Percentiles rank a stretch among this genome's conserved stretches.
Evolutionary conservation across 1,139 yeast genomes (phyloP).

Genomic region (Suhomyces bolitotheri): DNA sequence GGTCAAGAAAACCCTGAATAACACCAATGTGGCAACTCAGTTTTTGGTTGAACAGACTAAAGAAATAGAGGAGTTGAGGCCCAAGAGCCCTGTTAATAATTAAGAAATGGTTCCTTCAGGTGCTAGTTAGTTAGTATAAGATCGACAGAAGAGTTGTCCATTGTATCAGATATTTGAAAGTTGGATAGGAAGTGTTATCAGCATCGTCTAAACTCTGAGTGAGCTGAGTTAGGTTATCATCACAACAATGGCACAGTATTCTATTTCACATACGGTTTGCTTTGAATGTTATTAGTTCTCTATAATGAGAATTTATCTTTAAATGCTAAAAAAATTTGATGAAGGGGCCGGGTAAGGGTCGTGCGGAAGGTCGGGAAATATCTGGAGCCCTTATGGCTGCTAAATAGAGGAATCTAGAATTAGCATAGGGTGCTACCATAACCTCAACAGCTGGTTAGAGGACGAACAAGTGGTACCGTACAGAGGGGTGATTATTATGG

Average conservation of each 20-base stretch:
- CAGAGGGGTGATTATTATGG: no score
- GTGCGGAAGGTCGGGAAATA: no score
- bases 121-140: conserved; percentile 11
- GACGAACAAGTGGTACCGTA: no score
- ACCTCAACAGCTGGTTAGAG: neutral
- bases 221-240: conserved; percentile 58
- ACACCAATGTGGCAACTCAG: conserved; percentile 30
- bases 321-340: no score
- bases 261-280: conserved; percentile 14
- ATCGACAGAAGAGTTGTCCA: conserved; percentile 3
- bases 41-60: conserved; percentile 59
- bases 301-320: no score
- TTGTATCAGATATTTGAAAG: conserved; percentile 36
- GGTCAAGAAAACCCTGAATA: conserved; percentile 28
- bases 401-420: no score
- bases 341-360: conserved; percentile 13
- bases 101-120: no score
- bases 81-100: conserved; percentile 64
- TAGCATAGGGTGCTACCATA: no score
- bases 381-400: no score
- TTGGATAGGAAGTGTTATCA: conserved; percentile 46
- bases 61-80: conserved; percentile 79
- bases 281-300: no score
- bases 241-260: conserved; percentile 28
- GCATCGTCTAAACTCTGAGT: conserved; percentile 54